A percentile compares a stretch with the other conserved stretches of the same genome.
These are phyloP conservation scores for Calonectria montana DNA, from an alignment of 2,329 filamentous ascomycete genomes.

Conservation along the genomic window DNA sequence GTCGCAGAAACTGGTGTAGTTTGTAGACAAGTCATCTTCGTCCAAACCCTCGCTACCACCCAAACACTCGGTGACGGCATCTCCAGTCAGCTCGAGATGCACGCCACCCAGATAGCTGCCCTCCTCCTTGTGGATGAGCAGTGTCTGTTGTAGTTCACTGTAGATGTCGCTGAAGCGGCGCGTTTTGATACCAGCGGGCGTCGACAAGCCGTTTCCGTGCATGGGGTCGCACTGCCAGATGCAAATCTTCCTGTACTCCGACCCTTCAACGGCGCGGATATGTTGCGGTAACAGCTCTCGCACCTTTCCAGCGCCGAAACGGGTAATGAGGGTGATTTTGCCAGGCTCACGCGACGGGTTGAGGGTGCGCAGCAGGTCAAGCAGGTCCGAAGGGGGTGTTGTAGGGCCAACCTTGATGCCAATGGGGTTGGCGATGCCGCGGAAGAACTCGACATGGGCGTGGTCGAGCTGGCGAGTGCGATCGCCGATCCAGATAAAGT, in stretches of 20 bases:
- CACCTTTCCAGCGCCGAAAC: conserved; percentile 87
- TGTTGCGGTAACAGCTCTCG: conserved; percentile 81
- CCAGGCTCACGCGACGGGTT: conserved; percentile 86
- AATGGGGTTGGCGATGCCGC: conserved; percentile 94
- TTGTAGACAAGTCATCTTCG: conserved; percentile 88
- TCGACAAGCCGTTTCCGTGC: conserved; percentile 85
- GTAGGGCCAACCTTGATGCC: conserved; percentile 95
- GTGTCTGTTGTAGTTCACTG: conserved; percentile 83
- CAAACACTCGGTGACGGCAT: conserved; percentile 95
- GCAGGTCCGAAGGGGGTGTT: conserved; percentile 81
- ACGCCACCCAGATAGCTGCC: conserved; percentile 92
- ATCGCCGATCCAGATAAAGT: conserved; percentile 99
- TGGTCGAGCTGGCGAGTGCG: conserved; percentile 93
- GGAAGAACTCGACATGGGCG: conserved; percentile 97
- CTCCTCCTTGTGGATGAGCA: conserved; percentile 85
- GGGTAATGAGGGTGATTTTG: conserved; percentile 95
- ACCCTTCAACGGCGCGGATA: conserved; percentile 88
- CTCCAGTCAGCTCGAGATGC: conserved; percentile 94
- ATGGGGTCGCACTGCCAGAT: conserved; percentile 99
- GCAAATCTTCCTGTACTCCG: conserved; percentile 73
- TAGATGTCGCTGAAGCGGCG: conserved; percentile 92
- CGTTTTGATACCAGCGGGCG: conserved; percentile 86
- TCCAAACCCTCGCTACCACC: conserved; percentile 88
- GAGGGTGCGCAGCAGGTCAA: conserved; percentile 83
- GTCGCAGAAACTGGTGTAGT: conserved; percentile 97